Base-by-base conservation (phyloP, 2,329 filamentous ascomycete species). In the Cladosporium sp. region DNA sequence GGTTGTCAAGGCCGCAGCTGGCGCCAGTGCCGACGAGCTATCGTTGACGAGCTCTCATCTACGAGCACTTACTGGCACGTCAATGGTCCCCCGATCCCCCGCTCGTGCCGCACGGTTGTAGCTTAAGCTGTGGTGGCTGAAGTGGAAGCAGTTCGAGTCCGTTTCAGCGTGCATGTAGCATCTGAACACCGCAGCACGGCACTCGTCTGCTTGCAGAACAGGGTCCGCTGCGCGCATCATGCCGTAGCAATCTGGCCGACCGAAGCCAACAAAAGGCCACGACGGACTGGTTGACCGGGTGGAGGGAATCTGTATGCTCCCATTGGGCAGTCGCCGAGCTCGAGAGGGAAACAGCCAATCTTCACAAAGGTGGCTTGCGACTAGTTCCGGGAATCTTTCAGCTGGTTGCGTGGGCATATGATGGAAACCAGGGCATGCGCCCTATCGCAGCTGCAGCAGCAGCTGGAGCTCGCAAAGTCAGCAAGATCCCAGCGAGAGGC, bases 401-500 rank as follows among this genome's bases (percentile, higher is more conserved):
- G 52, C 52, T 55, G 28, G 19, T 20, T 34, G 25, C 30, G 28
- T 14, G 30, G 19, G 47, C 47, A 25, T 19, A 25, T 40, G 25
- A 25, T 40, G 25, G 19, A 25, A 19, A 50, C 47, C 47, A 25
- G 47, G 47, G 19, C 7, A n/a, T 28, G 49, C 17, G 12, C 25
- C 39, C 51, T 55, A 36, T 43, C 20, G n/a, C 28, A 49, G 42
- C 54, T 56, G 54, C 42, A 49, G 54, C 20, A 37, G 51, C 34
- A 49, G 54, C 42, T 47, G 39, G 43, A 49, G 54, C 42, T 47
- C 47, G 54, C 42, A 17, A 56, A 56, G 54, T 56, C 54, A 56
- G 54, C 54, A 49, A 19, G 12, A 49, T 49, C 54, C 54, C 20
- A 39, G 42, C 34, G 14, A 38, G 42, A 47, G 40, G 54, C 42